A percentile compares a stretch with the other conserved stretches of the same genome.
Conservation (phyloP, 495 filamentous ascomycete species). For the Aspergillus nanangensis region DNA sequence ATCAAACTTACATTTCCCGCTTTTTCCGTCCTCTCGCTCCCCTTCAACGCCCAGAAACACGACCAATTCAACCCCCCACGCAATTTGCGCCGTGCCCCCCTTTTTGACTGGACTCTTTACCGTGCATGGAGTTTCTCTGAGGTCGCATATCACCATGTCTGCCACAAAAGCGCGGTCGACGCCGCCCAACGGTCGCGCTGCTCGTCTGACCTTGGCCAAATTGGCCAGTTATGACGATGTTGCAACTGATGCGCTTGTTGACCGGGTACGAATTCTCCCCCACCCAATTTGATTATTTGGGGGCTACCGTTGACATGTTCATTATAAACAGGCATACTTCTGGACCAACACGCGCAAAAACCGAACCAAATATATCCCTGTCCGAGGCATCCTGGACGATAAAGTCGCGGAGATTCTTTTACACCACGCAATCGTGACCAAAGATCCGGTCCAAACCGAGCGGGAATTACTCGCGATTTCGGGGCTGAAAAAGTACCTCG, state of each 20-base stretch:
- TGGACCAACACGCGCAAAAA: conserved; percentile 97
- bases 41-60: conserved; percentile 12
- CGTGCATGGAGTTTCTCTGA: conserved; percentile 11
- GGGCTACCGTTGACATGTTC: conserved; percentile 14
- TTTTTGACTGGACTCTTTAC: background rate
- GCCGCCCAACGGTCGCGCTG: conserved; percentile 50
- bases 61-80: no score
- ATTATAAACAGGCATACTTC: conserved; percentile 69
- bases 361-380: conserved; percentile 77
- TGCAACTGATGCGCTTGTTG: conserved; percentile 90
- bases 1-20: no score
- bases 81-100: background rate
- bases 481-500: conserved; percentile 67
- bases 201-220: conserved; percentile 77
- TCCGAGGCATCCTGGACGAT: conserved; percentile 75
- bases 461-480: conserved; percentile 63
- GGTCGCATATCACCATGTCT: conserved; percentile 23
- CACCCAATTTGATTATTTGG: background rate
- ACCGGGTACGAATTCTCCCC: conserved; percentile 64
- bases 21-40: background rate
- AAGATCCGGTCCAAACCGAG: conserved; percentile 66
- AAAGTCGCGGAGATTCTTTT: conserved; percentile 76
- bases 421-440: conserved; percentile 67
- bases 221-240: conserved; percentile 93
- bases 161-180: conserved; percentile 41